Conservation (phyloP, 768 basidiomycete species). For the Phlegmacium glaucopus region DNA sequence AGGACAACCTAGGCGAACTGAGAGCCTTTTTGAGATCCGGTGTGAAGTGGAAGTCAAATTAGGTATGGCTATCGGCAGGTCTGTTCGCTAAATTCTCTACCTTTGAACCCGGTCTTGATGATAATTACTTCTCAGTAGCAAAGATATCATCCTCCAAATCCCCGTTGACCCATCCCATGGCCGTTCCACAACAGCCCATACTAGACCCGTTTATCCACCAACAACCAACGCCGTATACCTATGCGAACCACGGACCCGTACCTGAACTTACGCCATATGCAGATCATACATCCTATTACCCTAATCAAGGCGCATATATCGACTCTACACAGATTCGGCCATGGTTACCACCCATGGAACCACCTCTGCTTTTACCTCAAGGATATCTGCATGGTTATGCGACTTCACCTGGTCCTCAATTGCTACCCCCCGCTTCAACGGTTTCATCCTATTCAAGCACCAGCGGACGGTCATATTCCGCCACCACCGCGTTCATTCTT, state of each 20-base stretch:
- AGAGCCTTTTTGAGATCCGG: conserved; percentile 66
- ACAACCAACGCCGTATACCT: conserved; percentile 11
- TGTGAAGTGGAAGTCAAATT: conserved; percentile 63
- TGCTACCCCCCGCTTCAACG: conserved; percentile 15
- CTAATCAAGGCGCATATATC: conserved; percentile 34
- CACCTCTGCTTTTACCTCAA: conserved; percentile 20
- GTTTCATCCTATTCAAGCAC: conserved; percentile 13
- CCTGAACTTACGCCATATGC: conserved; percentile 19
- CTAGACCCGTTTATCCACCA: conserved; percentile 4
- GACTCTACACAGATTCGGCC: conserved; percentile 42
- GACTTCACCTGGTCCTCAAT: conserved; percentile 8
- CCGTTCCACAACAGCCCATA: conserved; percentile 24
- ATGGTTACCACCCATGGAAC: conserved; percentile 42
- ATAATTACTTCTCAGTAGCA: conserved; percentile 39
- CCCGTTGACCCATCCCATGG: conserved; percentile 66
- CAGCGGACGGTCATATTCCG: conserved; percentile 11
- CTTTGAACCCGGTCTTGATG: conserved; percentile 1
- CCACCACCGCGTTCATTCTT: conserved; percentile 6
- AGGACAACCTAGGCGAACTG: conserved; percentile 29
- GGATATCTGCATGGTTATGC: conserved; percentile 21
- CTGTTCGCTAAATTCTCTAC: conserved; percentile 4
- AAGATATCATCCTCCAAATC: conserved; percentile 63
- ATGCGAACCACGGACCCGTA: conserved; percentile 16
- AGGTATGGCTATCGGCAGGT: conserved; percentile 73
- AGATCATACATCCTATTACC: conserved; percentile 29